A percentile compares a stretch with the other conserved stretches of the same genome.
Conservation (phyloP, 208 protist species). For the Acanthamoeba sp. region DNA sequence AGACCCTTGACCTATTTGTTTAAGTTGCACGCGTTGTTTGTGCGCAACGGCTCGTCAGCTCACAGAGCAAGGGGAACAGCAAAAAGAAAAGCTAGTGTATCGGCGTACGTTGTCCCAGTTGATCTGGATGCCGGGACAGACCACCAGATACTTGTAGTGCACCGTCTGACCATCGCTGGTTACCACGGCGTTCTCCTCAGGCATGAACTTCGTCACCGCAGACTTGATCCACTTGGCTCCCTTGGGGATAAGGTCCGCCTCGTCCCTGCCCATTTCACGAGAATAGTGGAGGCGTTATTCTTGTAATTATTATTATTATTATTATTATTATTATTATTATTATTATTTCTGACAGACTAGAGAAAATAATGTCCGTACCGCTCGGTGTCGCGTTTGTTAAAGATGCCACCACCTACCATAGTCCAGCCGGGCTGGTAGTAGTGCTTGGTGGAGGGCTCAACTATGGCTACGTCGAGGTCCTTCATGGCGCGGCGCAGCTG, state of each 20-base stretch:
- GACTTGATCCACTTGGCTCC: conserved; percentile 70
- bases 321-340: too few species aligned
- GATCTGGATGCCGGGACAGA: conserved; percentile 82
- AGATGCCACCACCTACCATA: conserved; percentile 85
- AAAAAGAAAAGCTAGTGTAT: not conserved
- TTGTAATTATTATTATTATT: too few species aligned
- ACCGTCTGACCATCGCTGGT: conserved; percentile 77
- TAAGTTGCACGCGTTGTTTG: not conserved
- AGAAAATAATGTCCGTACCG: conserved; percentile 1
- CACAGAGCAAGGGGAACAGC: not conserved
- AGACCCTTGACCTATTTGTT: conserved; percentile 80
- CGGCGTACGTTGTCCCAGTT: conserved; percentile 79
- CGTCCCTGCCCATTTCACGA: not conserved
- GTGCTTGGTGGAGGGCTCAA: conserved; percentile 83
- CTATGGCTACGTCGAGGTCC: conserved; percentile 63
- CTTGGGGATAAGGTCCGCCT: conserved; percentile 78
- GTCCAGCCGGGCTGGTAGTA: conserved; percentile 89
- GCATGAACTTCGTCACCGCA: conserved; percentile 66
- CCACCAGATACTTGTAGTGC: conserved; percentile 84
- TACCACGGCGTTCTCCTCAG: conserved; percentile 77
- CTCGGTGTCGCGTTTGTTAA: conserved; percentile 59
- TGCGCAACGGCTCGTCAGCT: not conserved
- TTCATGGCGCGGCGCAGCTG: conserved; percentile 69
- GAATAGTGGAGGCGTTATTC: not conserved
- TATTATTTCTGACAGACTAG: not conserved